Conservation (phyloP, 768 basidiomycete species). For the Mycena filopes region DNA sequence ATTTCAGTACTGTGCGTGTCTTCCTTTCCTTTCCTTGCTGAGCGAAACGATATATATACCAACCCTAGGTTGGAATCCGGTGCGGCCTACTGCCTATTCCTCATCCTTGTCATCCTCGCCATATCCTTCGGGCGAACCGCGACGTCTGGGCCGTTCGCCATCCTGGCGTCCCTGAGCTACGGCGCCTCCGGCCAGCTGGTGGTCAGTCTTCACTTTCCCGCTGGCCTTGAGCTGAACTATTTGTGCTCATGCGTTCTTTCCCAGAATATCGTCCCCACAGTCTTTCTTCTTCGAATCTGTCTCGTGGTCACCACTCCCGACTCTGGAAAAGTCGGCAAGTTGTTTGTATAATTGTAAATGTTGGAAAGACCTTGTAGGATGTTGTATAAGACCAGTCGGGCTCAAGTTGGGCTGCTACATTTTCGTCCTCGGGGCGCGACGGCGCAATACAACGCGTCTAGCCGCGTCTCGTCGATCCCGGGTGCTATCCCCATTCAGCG, state of each 20-base stretch:
- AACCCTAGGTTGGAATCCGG: constrained; percentile 13
- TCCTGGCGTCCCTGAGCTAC: not conserved
- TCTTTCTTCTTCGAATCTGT: constrained; percentile 9
- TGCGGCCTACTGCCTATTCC: not conserved
- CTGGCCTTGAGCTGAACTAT: no score
- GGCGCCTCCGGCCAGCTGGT: constrained; percentile 10
- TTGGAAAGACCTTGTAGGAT: no score
- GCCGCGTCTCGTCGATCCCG: no score
- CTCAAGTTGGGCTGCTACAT: no score
- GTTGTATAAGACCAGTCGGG: no score
- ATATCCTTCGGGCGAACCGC: constrained; percentile 1
- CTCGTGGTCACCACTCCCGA: not conserved
- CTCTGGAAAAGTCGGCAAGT: not conserved
- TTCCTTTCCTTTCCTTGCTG: no score
- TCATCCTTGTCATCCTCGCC: constrained; percentile 6
- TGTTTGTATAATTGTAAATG: constrained; percentile 3
- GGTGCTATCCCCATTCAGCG: no score
- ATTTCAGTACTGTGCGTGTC: constrained; percentile 9
- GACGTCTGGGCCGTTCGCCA: not conserved
- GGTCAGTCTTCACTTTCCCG: not conserved
- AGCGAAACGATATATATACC: not conserved
- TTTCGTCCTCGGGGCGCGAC: no score
- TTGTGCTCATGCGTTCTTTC: not conserved
- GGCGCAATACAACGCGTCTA: no score
- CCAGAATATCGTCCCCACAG: constrained; percentile 17